phyloP scores from a whole-genome alignment of 2,329 filamentous ascomycete genomes.

The Penicillium polonicum region DNA sequence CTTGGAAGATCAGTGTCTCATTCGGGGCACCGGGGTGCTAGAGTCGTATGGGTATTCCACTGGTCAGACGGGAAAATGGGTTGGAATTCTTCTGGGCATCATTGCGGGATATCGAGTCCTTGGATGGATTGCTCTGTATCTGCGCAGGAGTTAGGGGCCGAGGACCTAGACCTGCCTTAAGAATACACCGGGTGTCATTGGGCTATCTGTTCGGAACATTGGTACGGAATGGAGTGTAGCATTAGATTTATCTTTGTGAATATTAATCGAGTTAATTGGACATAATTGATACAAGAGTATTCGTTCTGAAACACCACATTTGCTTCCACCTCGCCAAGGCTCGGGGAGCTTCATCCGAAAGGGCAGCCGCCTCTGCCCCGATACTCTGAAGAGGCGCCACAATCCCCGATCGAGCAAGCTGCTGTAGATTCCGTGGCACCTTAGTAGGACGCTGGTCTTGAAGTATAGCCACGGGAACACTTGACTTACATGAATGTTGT shows the following conservation, averaged over 20 bases:
- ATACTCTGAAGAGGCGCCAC: neutral
- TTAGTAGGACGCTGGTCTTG: neutral
- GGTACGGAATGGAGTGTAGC: neutral
- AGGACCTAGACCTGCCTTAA: neutral
- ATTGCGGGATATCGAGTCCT: conserved; percentile 70
- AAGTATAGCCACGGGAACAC: neutral
- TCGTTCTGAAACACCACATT: neutral
- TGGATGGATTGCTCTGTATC: conserved; percentile 60
- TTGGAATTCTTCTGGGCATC: conserved; percentile 76
- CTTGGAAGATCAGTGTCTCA: conserved; percentile 63
- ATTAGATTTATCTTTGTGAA: neutral
- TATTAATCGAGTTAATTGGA: neutral
- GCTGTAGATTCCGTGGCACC: neutral
- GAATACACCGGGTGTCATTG: neutral
- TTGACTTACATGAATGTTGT: neutral
- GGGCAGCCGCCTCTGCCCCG: neutral
- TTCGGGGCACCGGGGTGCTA: conserved; percentile 69
- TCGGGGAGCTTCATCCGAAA: neutral
- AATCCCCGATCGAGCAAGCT: neutral
- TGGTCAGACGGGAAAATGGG: conserved; percentile 64
- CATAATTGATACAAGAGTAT: neutral
- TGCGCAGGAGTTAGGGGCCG: conserved; percentile 11
- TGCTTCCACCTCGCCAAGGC: neutral
- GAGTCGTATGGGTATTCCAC: conserved; percentile 67
- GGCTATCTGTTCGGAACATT: neutral